Base-by-base conservation (phyloP, 129 eudicot species). In the Sambucus nigra region DNA sequence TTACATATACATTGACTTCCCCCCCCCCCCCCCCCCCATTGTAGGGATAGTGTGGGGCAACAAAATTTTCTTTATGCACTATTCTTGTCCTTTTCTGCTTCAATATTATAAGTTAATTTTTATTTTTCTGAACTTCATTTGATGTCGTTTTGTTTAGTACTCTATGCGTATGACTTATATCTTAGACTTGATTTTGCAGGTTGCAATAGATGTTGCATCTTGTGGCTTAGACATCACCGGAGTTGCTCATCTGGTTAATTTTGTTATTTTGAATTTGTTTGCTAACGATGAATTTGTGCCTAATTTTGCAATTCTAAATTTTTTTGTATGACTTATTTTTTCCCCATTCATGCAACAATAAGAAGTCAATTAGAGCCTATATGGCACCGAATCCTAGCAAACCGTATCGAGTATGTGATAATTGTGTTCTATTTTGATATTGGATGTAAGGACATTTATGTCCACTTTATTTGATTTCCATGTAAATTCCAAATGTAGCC, bases 181-280 rank as follows among this genome's bases (percentile, higher is more conserved):
- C 24, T 45, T 65, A 17, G 46, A 21, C 46, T 60, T 17, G 17
- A n/a, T 53, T 65, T 51, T 70, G 71, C 82, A 86, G 95, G 95
- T 86, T 69, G 95, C 95, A 20, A 86, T 91, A 15, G 95, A 85
- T 63, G 89, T 85, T 72, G 95, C 95, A 59, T 85, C 95, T 44
- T 80, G 95, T 25, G 95, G 95, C 51, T 73, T 86, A 57, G 95
- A 86, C 65, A 86, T 86, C 26, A 81, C 86, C 33, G 91, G 95
- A 25, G 95, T 86, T 45, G 86, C 95, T 75, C 95, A 86, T 64
- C 91, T 86, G 41, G 78, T 86, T 47, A 86, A 86, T 58, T 67
- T 86, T 40, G 95, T n/a, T n/a, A n/a, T n/a, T n/a, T n/a, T n/a
- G n/a, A n/a, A n/a, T n/a, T n/a, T n/a, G n/a, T n/a, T n/a, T n/a